Evolutionary conservation across 1,284 basidiomycete genomes (phyloP).

Genomic region (Ceratobasidium papillatum): DNA sequence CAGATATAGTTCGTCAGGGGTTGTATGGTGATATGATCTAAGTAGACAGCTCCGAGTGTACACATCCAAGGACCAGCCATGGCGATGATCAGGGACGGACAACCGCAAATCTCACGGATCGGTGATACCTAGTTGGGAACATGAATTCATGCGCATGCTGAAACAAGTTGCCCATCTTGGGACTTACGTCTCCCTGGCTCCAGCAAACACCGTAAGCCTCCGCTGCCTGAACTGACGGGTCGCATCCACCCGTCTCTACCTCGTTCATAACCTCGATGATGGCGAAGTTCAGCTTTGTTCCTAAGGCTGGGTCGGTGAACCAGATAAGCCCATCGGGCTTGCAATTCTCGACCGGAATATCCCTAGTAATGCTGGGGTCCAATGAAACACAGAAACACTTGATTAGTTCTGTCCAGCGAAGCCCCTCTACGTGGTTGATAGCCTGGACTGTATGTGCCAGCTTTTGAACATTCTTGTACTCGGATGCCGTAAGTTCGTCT

Average conservation of each 20-base stretch:
- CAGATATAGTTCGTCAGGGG: slow-evolving; percentile 44
- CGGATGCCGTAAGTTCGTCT: neutral
- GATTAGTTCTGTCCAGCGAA: neutral
- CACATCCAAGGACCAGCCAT: slow-evolving; percentile 45
- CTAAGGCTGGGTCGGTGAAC: neutral
- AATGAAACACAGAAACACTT: neutral
- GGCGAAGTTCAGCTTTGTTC: neutral
- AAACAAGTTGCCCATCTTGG: neutral
- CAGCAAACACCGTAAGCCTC: neutral
- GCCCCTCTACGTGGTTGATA: neutral
- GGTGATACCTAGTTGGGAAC: neutral
- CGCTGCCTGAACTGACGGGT: slow-evolving; percentile 2
- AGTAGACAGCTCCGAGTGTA: slow-evolving; percentile 43
- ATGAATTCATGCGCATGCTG: neutral
- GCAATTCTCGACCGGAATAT: neutral
- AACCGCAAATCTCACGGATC: slow-evolving; percentile 28
- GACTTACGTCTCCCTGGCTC: neutral
- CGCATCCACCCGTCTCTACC: slow-evolving; percentile 10
- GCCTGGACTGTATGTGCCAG: neutral
- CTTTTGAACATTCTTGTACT: neutral
- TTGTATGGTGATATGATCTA: slow-evolving; percentile 41
- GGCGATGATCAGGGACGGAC: slow-evolving; percentile 42
- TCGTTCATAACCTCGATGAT: slow-evolving; percentile 32
- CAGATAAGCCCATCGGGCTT: neutral
- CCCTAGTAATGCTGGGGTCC: neutral